Conservation (phyloP, 345 rosid genomes). For the Erysimum cheiranthoides region DNA sequence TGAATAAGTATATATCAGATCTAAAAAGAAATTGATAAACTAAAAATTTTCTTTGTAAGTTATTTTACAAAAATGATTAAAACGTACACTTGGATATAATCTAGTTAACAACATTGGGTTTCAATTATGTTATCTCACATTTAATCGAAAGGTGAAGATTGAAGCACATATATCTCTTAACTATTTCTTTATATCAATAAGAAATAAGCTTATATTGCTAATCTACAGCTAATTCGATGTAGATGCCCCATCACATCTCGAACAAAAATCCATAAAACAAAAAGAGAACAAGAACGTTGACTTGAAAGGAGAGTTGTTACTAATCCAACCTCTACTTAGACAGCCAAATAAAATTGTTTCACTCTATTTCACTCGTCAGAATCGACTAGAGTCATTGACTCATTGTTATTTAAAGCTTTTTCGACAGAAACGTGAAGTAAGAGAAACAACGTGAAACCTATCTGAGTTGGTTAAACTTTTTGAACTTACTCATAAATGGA, state of each 20-base stretch:
- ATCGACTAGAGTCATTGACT: background rate
- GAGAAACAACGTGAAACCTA: slow-evolving; percentile 14
- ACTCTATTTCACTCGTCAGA: background rate
- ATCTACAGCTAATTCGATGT: background rate
- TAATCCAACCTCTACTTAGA: background rate
- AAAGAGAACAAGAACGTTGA: background rate
- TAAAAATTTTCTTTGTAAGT: background rate
- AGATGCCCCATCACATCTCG: background rate
- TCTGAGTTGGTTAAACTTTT: slow-evolving; percentile 1
- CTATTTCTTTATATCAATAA: background rate
- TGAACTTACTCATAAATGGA: background rate
- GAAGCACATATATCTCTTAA: background rate
- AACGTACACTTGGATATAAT: background rate
- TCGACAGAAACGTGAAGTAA: slow-evolving; percentile 17
- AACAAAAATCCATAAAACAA: background rate
- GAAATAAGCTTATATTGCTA: background rate
- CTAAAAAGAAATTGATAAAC: background rate
- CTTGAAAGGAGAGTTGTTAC: slow-evolving; percentile 15
- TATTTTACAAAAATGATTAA: background rate
- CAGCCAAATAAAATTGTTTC: no score
- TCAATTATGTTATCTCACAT: background rate
- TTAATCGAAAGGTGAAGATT: background rate
- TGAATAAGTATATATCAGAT: slow-evolving; percentile 5
- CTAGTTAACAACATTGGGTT: background rate
- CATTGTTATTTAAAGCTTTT: background rate